A percentile compares a stretch with the other conserved stretches of the same genome.
phyloP scores from a whole-genome alignment of 208 protist species.

The Leptomonas pyrrhocoris region DNA sequence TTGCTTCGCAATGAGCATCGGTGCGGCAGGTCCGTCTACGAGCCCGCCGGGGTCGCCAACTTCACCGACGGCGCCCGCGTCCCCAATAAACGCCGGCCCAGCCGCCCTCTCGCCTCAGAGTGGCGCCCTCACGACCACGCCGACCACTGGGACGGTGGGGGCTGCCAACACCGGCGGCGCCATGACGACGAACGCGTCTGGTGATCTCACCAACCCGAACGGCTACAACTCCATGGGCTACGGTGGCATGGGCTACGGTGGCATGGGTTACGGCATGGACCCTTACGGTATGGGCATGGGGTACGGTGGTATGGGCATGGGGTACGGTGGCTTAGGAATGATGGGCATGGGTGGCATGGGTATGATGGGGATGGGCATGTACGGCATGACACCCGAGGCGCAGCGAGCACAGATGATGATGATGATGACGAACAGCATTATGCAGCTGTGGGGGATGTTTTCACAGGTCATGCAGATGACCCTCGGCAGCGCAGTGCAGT shows the following conservation, averaged over 20 bases:
- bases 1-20: slow-evolving; percentile 2
- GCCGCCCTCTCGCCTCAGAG: slow-evolving; percentile 12
- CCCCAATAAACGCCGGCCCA: slow-evolving; percentile 4
- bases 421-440: slow-evolving; percentile 82
- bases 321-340: slow-evolving; percentile 56
- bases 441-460: slow-evolving; percentile 89
- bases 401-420: slow-evolving; percentile 90
- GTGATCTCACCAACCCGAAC: slow-evolving; percentile 4
- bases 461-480: slow-evolving; percentile 86
- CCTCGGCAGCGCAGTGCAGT: slow-evolving; percentile 81
- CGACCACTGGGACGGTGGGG: not conserved
- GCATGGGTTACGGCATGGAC: slow-evolving; percentile 32
- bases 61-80: slow-evolving; percentile 20
- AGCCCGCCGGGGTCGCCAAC: slow-evolving; percentile 28
- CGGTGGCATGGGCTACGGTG: slow-evolving; percentile 24
- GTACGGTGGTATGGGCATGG: slow-evolving; percentile 55
- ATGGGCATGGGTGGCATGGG: slow-evolving; percentile 60
- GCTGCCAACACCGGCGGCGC: not conserved
- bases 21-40: slow-evolving; percentile 1
- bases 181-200: slow-evolving; percentile 8
- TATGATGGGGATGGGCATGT: slow-evolving; percentile 63
- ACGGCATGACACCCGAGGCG: slow-evolving; percentile 82
- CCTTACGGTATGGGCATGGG: slow-evolving; percentile 36
- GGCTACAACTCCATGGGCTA: not conserved
- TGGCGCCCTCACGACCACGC: slow-evolving; percentile 17